Conservation (phyloP, 78 protist species). For the Dictyostelium capitatum region DNA sequence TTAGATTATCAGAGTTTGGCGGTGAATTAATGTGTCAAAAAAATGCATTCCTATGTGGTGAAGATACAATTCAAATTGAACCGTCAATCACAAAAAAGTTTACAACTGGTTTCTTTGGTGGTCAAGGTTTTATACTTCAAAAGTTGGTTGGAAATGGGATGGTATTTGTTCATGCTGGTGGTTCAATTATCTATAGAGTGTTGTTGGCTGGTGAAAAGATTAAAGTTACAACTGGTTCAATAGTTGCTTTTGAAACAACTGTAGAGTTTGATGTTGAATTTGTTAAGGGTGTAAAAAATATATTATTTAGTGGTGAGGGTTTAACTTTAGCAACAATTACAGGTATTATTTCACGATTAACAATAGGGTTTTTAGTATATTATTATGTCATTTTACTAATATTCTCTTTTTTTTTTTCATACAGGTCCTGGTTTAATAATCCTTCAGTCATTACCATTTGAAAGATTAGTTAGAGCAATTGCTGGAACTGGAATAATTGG, state of each 20-base stretch:
- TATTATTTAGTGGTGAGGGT: conserved; percentile 67
- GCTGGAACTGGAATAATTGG: neutral
- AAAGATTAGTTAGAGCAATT: conserved; percentile 55
- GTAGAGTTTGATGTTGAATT: conserved; percentile 34
- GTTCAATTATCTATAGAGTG: conserved; percentile 41
- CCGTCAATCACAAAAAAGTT: conserved; percentile 39
- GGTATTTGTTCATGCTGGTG: conserved; percentile 66
- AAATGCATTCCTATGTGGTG: conserved; percentile 73
- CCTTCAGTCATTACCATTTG: conserved; percentile 58
- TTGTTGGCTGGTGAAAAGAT: conserved; percentile 26
- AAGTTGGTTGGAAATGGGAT: conserved; percentile 41
- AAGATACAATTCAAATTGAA: conserved; percentile 39
- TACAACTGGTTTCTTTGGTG: conserved; percentile 63
- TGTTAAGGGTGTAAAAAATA: conserved; percentile 51
- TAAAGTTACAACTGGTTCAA: conserved; percentile 46
- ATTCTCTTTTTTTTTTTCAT: neutral
- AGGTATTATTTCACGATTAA: too few species aligned
- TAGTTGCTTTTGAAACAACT: conserved; percentile 59
- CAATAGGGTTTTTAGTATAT: too few species aligned
- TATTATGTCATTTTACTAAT: too few species aligned
- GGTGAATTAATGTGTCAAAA: conserved; percentile 64
- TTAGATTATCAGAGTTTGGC: conserved; percentile 52
- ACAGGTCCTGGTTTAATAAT: conserved; percentile 63
- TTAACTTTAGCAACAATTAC: conserved; percentile 35
- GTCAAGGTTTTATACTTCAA: conserved; percentile 75